Evolutionary conservation across 345 rosid genomes (phyloP).

Genomic region (Microcos paniculata): DNA sequence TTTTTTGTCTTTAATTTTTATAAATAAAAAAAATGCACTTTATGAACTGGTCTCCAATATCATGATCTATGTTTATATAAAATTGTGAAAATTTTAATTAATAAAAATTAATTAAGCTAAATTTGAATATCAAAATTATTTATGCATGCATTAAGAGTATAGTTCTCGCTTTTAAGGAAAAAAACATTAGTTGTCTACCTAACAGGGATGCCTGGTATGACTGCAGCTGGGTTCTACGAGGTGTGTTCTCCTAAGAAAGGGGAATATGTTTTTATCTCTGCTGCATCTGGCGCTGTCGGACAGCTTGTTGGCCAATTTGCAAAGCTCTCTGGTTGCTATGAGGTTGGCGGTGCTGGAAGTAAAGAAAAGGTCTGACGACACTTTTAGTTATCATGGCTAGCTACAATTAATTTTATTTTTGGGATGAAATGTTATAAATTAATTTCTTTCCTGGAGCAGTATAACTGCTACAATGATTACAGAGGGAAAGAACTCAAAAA

Average conservation of each 20-base stretch:
- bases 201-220: conserved; percentile 57
- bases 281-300: conserved; percentile 71
- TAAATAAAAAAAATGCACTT: too few species aligned
- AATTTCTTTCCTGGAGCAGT: too few species aligned
- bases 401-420: too few species aligned
- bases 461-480: too few species aligned
- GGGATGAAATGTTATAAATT: too few species aligned
- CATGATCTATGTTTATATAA: neutral
- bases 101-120: neutral
- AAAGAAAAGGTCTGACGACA: conserved; percentile 44
- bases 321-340: conserved; percentile 53
- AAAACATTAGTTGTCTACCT: too few species aligned
- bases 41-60: neutral
- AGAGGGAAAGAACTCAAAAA: too few species aligned
- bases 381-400: too few species aligned
- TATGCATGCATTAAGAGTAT: too few species aligned
- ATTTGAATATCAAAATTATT: too few species aligned
- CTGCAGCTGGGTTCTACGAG: conserved; percentile 52
- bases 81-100: neutral
- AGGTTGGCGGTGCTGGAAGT: conserved; percentile 62
- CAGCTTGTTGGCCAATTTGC: conserved; percentile 67
- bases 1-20: too few species aligned
- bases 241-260: conserved; percentile 55
- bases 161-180: too few species aligned
- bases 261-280: conserved; percentile 54